Evolutionary conservation across 106 monocot species (phyloP).

Genomic region (Amphibolis antarctica): DNA sequence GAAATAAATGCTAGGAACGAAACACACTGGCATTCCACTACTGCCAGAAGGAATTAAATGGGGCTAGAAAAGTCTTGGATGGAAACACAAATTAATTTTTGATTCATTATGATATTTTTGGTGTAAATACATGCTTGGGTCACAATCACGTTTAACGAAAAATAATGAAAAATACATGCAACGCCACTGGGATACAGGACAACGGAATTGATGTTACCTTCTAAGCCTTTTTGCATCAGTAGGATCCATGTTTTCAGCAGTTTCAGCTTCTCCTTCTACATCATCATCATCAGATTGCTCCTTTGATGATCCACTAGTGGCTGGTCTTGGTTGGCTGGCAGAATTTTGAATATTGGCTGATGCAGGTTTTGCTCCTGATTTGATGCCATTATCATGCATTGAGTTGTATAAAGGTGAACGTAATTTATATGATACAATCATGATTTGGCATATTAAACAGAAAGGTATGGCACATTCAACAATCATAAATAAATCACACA

Average conservation of each 20-base stretch:
- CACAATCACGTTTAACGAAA: no score
- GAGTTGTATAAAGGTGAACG: background rate
- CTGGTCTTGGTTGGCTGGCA: conserved; percentile 19
- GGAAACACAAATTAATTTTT: no score
- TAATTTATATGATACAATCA: background rate
- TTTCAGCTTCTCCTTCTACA: conserved; percentile 64
- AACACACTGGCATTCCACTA: no score
- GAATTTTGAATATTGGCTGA: conserved; percentile 27
- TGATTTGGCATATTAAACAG: background rate
- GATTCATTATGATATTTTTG: no score
- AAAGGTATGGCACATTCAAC: no score
- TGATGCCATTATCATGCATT: conserved; percentile 23
- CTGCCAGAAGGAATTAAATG: no score
- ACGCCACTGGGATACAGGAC: no score
- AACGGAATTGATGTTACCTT: conserved; percentile 31
- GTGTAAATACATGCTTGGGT: no score
- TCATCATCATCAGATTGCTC: conserved; percentile 88
- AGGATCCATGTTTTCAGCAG: conserved; percentile 47
- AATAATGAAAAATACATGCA: no score
- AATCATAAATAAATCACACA: no score
- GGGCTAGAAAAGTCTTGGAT: no score
- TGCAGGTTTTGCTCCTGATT: conserved; percentile 20
- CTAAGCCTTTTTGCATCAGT: conserved; percentile 59
- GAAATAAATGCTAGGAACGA: no score
- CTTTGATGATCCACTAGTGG: conserved; percentile 65